These are phyloP conservation scores for Agaricales sp. DNA, from an alignment of 1,284 basidiomycete species.

Conservation along the genomic window DNA sequence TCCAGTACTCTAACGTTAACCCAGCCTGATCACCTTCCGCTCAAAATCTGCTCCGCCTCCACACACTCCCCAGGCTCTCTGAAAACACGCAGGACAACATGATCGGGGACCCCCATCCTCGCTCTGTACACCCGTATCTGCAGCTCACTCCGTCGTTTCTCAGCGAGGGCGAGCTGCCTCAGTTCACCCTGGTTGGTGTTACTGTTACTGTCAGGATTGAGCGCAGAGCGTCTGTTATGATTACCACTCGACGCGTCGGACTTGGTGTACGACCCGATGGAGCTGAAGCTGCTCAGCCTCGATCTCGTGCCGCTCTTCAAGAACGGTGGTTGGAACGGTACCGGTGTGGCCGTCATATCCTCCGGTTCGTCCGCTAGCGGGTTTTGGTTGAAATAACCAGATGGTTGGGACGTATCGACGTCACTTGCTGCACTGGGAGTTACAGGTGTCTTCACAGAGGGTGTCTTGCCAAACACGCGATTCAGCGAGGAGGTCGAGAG, in stretches of 20 bases:
- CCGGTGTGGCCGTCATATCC: background rate
- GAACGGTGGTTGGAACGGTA: background rate
- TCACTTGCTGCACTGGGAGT: too few relatives aligned
- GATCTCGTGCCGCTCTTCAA: background rate
- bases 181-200: slow-evolving; percentile 15
- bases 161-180: slow-evolving; percentile 27
- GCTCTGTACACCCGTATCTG: slow-evolving; percentile 54
- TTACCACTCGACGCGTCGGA: background rate
- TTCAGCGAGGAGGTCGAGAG: background rate
- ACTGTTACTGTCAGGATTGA: slow-evolving; percentile 1
- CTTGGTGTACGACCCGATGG: background rate
- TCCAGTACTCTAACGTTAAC: too few relatives aligned
- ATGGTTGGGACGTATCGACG: background rate
- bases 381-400: background rate
- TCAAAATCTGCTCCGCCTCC: slow-evolving; percentile 29
- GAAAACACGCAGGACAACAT: slow-evolving; percentile 54
- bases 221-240: slow-evolving; percentile 5
- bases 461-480: background rate
- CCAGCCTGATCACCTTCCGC: too few relatives aligned
- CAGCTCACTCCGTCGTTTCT: slow-evolving; percentile 43
- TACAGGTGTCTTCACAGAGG: background rate
- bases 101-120: slow-evolving; percentile 39
- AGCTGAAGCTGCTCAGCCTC: background rate
- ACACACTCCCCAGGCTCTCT: slow-evolving; percentile 54
- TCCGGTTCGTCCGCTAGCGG: background rate